Evolutionary conservation across 306 rosid species (phyloP), one percentile per base, ranked within the genome.

Genomic region (Mimosa pudica): DNA sequence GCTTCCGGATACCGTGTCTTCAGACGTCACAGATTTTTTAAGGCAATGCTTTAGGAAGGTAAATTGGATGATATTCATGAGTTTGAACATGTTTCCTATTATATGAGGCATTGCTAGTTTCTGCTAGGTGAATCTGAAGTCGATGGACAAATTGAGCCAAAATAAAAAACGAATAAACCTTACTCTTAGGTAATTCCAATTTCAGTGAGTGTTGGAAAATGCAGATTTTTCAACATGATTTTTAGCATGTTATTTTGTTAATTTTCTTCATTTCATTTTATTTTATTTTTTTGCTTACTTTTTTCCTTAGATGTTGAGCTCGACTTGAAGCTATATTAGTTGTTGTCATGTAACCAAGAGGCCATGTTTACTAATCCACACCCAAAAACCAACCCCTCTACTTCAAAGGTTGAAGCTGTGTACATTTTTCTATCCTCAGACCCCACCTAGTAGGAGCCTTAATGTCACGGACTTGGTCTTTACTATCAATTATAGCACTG

Each of bases 31-130:
- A 64, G 98, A 95, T 90, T 95, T 95, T 88, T 81, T 95, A 79
- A 87, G 91, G 72, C 98, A 95, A 79, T 95, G 98, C 89, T 95
- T 95, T 87, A 90, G 91, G 90, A 95, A 95, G 98, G 98, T 95
- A 86, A 85, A 83, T 51, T 77, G 45, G 48, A 74, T 81, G 51
- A 52, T 42, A 30, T 67, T 80, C 64, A 24, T 72, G 64, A 58
- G 58, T 42, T 77, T 70, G 61, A 54, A 54, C 8, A 17, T 17
- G 2, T 54, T 54, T 2, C 9, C n/a, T 54, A 16, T 4, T 54
- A 8, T 16, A 54, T 17, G 3, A 0, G 24, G 61, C 6, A 3
- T 54, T 54, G 57, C 24, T 54, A 54, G 24, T 54, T 54, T 18
- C 24, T 54, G 61, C 6, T 54, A 54, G 10, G 61, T n/a, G 57